Evolutionary conservation across 2,329 filamentous ascomycete genomes (phyloP).

Genomic region (Alternaria viburni): DNA sequence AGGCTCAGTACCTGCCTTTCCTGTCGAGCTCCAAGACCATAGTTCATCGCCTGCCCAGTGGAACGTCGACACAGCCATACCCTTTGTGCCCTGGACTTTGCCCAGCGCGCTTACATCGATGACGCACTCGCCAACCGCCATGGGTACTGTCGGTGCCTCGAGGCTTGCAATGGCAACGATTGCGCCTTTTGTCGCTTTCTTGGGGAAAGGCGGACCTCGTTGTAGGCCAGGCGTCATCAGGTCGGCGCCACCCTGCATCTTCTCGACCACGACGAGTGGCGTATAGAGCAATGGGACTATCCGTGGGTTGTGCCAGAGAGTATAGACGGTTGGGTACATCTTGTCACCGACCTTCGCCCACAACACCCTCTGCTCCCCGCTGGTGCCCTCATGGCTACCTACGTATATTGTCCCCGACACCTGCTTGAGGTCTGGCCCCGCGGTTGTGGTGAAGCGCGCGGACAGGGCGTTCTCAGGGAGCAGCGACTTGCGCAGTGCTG

Average conservation of each 20-base stretch:
- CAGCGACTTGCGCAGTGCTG: conserved; percentile 63
- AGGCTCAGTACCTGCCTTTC: conserved; percentile 58
- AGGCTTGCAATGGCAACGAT: conserved; percentile 69
- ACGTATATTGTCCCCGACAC: conserved; percentile 70
- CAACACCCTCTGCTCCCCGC: conserved; percentile 64
- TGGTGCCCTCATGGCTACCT: conserved; percentile 59
- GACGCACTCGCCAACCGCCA: conserved; percentile 69
- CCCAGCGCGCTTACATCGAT: conserved; percentile 65
- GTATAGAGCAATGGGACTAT: conserved; percentile 70
- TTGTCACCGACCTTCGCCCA: conserved; percentile 69
- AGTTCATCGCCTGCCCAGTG: conserved; percentile 74
- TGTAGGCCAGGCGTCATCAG: conserved; percentile 73
- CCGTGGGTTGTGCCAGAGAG: conserved; percentile 68
- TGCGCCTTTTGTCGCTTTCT: conserved; percentile 63
- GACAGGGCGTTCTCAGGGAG: conserved; percentile 68
- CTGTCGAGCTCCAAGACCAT: conserved; percentile 67
- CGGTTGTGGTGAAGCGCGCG: conserved; percentile 69
- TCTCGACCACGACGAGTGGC: conserved; percentile 65
- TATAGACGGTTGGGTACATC: conserved; percentile 66
- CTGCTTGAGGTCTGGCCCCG: conserved; percentile 65
- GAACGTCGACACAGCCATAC: conserved; percentile 68
- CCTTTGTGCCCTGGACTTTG: conserved; percentile 65
- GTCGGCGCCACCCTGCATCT: conserved; percentile 69
- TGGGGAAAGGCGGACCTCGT: conserved; percentile 68
- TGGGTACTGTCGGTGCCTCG: conserved; percentile 65